Evolutionary conservation across 345 rosid species (phyloP).

Genomic region (Salix viminalis): DNA sequence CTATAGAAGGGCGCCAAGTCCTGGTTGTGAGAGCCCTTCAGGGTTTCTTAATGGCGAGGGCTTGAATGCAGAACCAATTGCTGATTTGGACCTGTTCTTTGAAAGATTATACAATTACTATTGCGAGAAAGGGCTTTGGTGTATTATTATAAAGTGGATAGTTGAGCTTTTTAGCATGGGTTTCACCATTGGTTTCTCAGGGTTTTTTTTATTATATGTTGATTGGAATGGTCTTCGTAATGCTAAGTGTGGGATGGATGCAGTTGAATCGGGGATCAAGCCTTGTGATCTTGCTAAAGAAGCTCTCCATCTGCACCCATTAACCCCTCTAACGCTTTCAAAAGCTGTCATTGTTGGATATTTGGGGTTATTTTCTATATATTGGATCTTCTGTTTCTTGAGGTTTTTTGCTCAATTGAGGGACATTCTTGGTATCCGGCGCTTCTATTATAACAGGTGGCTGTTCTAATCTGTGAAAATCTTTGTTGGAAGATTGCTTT

Average conservation of each 20-base stretch:
- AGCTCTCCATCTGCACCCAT: constrained; percentile 83
- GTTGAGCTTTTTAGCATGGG: constrained; percentile 88
- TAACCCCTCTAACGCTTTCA: constrained; percentile 81
- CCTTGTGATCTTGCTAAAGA: constrained; percentile 96
- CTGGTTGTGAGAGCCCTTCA: constrained; percentile 96
- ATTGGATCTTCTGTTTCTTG: constrained; percentile 86
- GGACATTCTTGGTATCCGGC: constrained; percentile 75
- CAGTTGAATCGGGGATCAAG: constrained; percentile 90
- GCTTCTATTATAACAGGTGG: constrained; percentile 79
- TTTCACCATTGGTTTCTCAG: constrained; percentile 90
- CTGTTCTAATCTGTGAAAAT: constrained; percentile 8
- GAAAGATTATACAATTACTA: constrained; percentile 90
- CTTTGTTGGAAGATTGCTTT: constrained; percentile 1
- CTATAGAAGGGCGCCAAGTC: constrained; percentile 76
- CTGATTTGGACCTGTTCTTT: constrained; percentile 90
- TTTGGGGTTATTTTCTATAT: constrained; percentile 72
- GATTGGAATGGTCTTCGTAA: constrained; percentile 98
- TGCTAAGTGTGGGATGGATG: constrained; percentile 99
- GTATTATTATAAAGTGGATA: constrained; percentile 90
- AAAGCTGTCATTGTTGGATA: constrained; percentile 83
- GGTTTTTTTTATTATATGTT: constrained; percentile 85
- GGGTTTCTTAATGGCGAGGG: constrained; percentile 94
- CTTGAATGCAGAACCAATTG: constrained; percentile 68
- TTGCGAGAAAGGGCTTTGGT: constrained; percentile 94
- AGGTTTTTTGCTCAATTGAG: constrained; percentile 87